phyloP scores from a whole-genome alignment of 148 eudicot species.

The Amaranthus cruentus region DNA sequence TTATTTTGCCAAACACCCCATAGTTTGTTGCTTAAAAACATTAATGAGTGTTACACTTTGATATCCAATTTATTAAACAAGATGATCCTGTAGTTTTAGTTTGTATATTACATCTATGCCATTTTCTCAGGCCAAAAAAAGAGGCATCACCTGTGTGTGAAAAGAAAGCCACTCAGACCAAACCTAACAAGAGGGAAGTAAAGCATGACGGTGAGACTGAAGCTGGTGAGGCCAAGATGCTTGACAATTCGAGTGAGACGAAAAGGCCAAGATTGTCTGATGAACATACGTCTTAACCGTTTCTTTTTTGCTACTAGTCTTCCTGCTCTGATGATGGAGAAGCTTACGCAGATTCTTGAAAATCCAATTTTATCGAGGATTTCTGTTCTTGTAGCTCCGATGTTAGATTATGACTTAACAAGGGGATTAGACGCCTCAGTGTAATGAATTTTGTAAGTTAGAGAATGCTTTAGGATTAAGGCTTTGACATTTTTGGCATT shows the following conservation, averaged over 20 bases:
- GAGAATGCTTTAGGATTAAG: background rate
- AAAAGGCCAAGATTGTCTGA: constrained; percentile 19
- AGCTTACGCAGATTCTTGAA: constrained; percentile 1
- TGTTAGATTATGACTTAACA: background rate
- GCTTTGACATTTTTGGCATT: too few relatives aligned
- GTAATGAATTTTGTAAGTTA: constrained; percentile 6
- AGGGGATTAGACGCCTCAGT: background rate
- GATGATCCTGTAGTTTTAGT: background rate
- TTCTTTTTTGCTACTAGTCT: background rate
- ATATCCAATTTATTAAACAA: too few relatives aligned
- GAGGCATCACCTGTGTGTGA: constrained; percentile 11
- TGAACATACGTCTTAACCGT: constrained; percentile 7
- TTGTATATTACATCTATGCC: background rate
- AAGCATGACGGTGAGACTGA: constrained; percentile 9
- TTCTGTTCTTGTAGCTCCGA: background rate
- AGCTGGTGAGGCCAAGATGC: constrained; percentile 12
- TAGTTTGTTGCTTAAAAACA: background rate
- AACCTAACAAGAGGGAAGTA: constrained; percentile 8
- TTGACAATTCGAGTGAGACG: constrained; percentile 13
- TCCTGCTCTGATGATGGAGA: background rate
- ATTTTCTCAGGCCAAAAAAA: constrained; percentile 10
- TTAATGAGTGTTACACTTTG: background rate
- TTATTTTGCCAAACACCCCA: too few relatives aligned
- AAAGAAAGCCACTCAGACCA: constrained; percentile 10
- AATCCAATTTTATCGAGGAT: constrained; percentile 5